phyloP scores from a whole-genome alignment of 768 basidiomycete genomes.

The Lactarius psammicola region DNA sequence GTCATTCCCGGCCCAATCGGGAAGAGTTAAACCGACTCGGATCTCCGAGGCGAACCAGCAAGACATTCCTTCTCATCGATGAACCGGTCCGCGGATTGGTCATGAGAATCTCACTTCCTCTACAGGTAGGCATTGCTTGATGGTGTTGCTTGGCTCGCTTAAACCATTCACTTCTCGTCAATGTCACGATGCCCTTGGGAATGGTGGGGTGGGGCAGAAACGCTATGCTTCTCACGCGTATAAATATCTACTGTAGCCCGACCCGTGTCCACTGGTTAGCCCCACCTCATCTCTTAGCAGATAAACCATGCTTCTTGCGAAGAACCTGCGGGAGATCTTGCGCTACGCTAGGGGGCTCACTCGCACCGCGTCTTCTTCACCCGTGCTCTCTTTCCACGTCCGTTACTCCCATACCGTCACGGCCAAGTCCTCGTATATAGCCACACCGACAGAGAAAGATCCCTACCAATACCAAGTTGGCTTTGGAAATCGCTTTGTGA shows the following conservation, averaged over 20 bases:
- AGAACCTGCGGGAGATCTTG: background rate
- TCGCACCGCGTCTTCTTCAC: background rate
- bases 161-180: background rate
- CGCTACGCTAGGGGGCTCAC: background rate
- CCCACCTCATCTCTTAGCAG: background rate
- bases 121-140: too few relatives aligned
- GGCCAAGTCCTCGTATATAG: slow-evolving; percentile 41
- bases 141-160: too few relatives aligned
- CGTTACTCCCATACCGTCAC: slow-evolving; percentile 34
- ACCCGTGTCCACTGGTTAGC: too few relatives aligned
- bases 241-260: slow-evolving; percentile 2
- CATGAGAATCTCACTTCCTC: too few relatives aligned
- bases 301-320: background rate
- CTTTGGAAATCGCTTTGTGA: slow-evolving; percentile 57
- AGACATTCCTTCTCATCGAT: too few relatives aligned
- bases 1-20: background rate
- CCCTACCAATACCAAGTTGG: slow-evolving; percentile 59
- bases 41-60: too few relatives aligned
- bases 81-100: too few relatives aligned
- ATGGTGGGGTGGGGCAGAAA: too few relatives aligned
- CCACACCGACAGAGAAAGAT: slow-evolving; percentile 43
- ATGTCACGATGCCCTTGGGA: too few relatives aligned
- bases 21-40: too few relatives aligned
- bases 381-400: background rate
- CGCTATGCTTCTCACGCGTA: background rate